A percentile compares a stretch with the other conserved stretches of the same genome.
Evolutionary conservation across 2,329 filamentous ascomycete genomes (phyloP).

Genomic region (Monosporascus sp.): DNA sequence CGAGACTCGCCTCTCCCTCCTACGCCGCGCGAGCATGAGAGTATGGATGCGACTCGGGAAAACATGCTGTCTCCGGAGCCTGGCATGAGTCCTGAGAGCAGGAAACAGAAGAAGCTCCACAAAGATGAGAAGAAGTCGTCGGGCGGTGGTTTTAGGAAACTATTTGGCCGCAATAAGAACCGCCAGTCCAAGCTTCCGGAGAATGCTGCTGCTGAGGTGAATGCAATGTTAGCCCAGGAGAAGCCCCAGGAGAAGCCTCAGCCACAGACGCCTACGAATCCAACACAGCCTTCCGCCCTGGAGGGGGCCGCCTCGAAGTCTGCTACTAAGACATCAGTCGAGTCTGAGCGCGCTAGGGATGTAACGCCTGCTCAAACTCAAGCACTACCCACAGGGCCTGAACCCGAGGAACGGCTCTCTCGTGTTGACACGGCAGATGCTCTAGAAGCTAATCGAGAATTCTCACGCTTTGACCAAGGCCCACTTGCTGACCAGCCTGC

Average conservation of each 20-base stretch:
- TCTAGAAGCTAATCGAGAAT: conserved; percentile 54
- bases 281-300: conserved; percentile 19
- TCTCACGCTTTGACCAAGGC: conserved; percentile 76
- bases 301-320: conserved; percentile 19
- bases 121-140: conserved; percentile 38
- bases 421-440: conserved; percentile 55
- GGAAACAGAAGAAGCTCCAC: conserved; percentile 49
- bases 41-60: conserved; percentile 29
- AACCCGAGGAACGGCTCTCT: conserved; percentile 45
- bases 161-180: conserved; percentile 60
- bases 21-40: conserved; percentile 30
- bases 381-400: conserved; percentile 15
- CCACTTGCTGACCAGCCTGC: conserved; percentile 82
- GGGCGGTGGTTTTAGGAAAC: conserved; percentile 52
- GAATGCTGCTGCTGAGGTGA: conserved; percentile 45
- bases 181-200: conserved; percentile 51
- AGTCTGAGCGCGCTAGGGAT: conserved; percentile 20
- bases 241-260: conserved; percentile 5
- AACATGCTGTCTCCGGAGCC: conserved; percentile 36
- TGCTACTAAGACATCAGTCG: conserved; percentile 9
- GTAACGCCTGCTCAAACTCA: conserved; percentile 23
- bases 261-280: conserved; percentile 19
- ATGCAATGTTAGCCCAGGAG: conserved; percentile 42
- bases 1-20: conserved; percentile 35
- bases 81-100: conserved; percentile 37